These are phyloP conservation scores for Alternaria postmessia DNA, from an alignment of 2,329 filamentous ascomycete genomes.

Conservation along the genomic window DNA sequence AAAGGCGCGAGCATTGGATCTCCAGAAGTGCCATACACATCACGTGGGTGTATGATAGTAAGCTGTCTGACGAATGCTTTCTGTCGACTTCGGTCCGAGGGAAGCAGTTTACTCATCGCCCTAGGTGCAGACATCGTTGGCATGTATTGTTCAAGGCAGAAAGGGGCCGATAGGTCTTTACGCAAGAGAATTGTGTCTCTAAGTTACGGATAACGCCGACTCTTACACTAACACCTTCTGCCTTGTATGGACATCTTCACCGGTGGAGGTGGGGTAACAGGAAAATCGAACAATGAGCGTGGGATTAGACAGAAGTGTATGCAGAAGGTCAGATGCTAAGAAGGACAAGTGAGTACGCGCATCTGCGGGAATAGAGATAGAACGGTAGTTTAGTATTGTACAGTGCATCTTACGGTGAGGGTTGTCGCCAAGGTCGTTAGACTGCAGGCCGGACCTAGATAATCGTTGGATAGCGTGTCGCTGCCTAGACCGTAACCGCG, in stretches of 20 bases:
- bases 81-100: constrained; percentile 10
- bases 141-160: constrained; percentile 24
- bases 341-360: constrained; percentile 18
- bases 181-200: constrained; percentile 20
- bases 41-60: not conserved
- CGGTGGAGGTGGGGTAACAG: constrained; percentile 43
- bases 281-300: constrained; percentile 16
- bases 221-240: constrained; percentile 34
- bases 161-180: constrained; percentile 9
- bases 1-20: not conserved
- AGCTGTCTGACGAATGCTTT: constrained; percentile 15
- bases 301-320: constrained; percentile 18
- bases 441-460: constrained; percentile 21
- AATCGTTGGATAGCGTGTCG: constrained; percentile 14
- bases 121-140: constrained; percentile 20
- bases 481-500: constrained; percentile 38
- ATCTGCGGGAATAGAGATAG: constrained; percentile 19
- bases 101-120: not conserved
- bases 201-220: constrained; percentile 15
- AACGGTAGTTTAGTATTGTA: constrained; percentile 21
- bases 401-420: constrained; percentile 40
- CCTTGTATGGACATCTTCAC: constrained; percentile 41
- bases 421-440: constrained; percentile 31
- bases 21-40: not conserved
- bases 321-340: constrained; percentile 36